A percentile compares a stretch with the other conserved stretches of the same genome.
Conservation (phyloP, 768 basidiomycete species). For the Termitomyces sp. region DNA sequence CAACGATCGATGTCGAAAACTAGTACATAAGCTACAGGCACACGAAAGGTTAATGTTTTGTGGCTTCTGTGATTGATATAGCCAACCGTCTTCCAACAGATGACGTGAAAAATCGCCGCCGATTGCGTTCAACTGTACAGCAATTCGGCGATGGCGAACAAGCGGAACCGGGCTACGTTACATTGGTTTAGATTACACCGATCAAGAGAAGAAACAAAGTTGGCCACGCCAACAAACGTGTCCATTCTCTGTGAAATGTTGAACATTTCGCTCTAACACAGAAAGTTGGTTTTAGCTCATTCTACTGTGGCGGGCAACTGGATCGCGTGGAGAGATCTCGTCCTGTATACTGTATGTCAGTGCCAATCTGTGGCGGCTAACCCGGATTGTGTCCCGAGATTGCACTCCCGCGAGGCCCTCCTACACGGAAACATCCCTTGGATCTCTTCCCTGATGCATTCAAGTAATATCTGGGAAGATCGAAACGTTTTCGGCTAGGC, state of each 20-base stretch:
- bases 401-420: neutral
- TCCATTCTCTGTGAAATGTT: neutral
- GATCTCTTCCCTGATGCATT: conserved; percentile 6
- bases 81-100: neutral
- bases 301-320: neutral
- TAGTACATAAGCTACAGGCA: neutral
- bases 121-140: neutral
- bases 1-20: neutral
- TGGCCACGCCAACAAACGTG: neutral
- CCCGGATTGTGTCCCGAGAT: neutral
- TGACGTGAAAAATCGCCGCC: neutral
- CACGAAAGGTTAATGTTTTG: neutral
- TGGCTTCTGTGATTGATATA: neutral
- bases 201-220: neutral
- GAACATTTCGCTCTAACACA: neutral
- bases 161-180: neutral
- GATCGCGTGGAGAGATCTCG: neutral
- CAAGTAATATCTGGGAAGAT: conserved; percentile 1
- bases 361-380: neutral
- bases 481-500: conserved; percentile 1
- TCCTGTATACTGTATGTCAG: neutral
- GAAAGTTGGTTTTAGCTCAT: neutral
- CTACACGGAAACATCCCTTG: neutral
- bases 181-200: neutral
- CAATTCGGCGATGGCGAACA: neutral